Percentiles rank a stretch among this genome's conserved stretches.
These are phyloP conservation scores for Crithidia fasciculata DNA, from an alignment of 208 protist species.

Conservation along the genomic window DNA sequence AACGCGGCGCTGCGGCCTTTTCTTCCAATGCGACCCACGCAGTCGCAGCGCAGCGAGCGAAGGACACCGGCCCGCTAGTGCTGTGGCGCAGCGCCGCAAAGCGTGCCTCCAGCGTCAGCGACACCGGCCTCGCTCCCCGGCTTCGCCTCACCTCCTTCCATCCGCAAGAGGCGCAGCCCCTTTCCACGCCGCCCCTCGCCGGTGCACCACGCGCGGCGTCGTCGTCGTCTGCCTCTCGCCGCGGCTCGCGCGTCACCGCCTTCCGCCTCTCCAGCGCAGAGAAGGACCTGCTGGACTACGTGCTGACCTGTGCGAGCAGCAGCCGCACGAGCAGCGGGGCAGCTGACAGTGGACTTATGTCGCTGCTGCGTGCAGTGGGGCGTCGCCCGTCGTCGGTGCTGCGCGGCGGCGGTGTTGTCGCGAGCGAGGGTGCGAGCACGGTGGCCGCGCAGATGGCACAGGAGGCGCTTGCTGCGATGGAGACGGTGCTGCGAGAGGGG, in stretches of 20 bases:
- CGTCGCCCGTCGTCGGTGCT: no score
- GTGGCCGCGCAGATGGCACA: neutral
- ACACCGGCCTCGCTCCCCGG: neutral
- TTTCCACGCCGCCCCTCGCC: neutral
- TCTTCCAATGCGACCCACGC: neutral
- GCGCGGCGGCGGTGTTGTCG: neutral
- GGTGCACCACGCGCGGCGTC: neutral
- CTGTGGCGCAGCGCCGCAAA: neutral
- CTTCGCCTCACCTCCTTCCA: neutral
- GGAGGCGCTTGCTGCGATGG: constrained; percentile 10
- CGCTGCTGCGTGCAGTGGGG: neutral
- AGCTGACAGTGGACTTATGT: neutral
- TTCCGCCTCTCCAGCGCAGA: constrained; percentile 10
- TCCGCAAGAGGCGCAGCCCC: neutral
- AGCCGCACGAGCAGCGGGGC: constrained; percentile 1
- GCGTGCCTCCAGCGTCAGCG: neutral
- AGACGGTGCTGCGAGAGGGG: constrained; percentile 5
- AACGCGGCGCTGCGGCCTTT: neutral
- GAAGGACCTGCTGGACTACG: constrained; percentile 23
- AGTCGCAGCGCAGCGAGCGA: neutral
- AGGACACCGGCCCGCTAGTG: constrained; percentile 1
- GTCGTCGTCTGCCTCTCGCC: neutral
- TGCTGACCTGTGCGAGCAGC: constrained; percentile 32
- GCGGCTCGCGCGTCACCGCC: neutral
- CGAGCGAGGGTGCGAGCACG: neutral